A percentile compares a stretch with the other conserved stretches of the same genome.
Conservation (phyloP, 352 stramenopile genomes). For the Globisporangium emineosum region DNA sequence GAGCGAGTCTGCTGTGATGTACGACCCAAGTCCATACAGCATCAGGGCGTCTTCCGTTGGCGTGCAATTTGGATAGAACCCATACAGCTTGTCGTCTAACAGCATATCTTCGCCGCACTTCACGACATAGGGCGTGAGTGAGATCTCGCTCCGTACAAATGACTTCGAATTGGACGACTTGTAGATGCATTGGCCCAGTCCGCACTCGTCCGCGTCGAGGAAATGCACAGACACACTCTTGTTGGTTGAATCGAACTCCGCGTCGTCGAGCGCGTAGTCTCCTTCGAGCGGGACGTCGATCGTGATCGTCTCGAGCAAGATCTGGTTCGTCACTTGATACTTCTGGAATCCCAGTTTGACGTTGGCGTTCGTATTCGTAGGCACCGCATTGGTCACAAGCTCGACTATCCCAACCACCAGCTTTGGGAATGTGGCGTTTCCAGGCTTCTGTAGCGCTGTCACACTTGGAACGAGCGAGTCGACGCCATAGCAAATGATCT, state of each 20-base stretch:
- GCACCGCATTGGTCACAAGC: constrained; percentile 6
- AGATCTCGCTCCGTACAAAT: constrained; percentile 15
- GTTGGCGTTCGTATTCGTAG: constrained; percentile 1
- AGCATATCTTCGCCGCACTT: background rate
- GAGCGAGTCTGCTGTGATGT: constrained; percentile 17
- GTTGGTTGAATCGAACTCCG: constrained; percentile 8
- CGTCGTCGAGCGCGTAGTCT: constrained; percentile 9
- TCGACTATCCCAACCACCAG: constrained; percentile 13
- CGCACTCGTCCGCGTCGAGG: constrained; percentile 14
- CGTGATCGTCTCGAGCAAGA: constrained; percentile 19
- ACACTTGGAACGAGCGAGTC: constrained; percentile 6
- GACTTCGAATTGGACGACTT: constrained; percentile 13
- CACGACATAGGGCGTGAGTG: constrained; percentile 12
- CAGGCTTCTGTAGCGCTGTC: background rate
- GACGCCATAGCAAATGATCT: constrained; percentile 3
- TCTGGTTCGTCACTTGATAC: constrained; percentile 12
- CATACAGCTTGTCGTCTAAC: constrained; percentile 8
- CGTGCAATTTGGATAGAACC: constrained; percentile 6
- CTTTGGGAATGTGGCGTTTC: constrained; percentile 14
- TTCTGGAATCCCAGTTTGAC: constrained; percentile 15
- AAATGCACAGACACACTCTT: constrained; percentile 8
- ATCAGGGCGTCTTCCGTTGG: constrained; percentile 5
- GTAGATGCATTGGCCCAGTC: constrained; percentile 14
- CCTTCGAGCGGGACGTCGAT: constrained; percentile 18
- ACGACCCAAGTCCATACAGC: constrained; percentile 18